Evolutionary conservation across 371 early-diverging fungal genomes (phyloP).

Genomic region (Nosema granulosis): DNA sequence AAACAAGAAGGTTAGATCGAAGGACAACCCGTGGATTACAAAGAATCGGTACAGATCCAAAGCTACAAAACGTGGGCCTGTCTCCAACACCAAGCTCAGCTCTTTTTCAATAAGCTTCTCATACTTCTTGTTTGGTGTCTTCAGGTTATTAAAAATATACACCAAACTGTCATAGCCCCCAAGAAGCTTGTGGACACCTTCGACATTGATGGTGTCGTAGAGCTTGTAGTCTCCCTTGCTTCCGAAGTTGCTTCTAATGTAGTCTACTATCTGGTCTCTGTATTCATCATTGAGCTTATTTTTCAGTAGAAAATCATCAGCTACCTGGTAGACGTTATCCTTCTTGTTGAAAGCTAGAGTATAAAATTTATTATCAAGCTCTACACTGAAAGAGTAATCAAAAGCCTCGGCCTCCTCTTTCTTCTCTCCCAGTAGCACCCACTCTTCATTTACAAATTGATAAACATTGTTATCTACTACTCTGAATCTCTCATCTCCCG

Average conservation of each 20-base stretch:
- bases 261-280: conserved; percentile 63
- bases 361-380: conserved; percentile 52
- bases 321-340: conserved; percentile 62
- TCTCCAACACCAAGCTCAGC: conserved; percentile 23
- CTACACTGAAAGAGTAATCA: conserved; percentile 63
- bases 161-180: conserved; percentile 11
- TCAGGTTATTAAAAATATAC: conserved; percentile 22
- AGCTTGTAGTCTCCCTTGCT: conserved; percentile 38
- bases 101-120: conserved; percentile 34
- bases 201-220: conserved; percentile 55
- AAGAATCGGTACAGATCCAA: conserved; percentile 64
- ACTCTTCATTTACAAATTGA: conserved; percentile 39
- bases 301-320: conserved; percentile 51
- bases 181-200: conserved; percentile 51
- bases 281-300: conserved; percentile 52
- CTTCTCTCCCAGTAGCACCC: conserved; percentile 61
- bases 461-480: conserved; percentile 56
- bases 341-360: conserved; percentile 63
- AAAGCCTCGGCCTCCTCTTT: conserved; percentile 32
- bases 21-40: conserved; percentile 28
- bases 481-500: conserved; percentile 44
- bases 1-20: conserved; percentile 61
- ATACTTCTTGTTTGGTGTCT: conserved; percentile 3
- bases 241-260: conserved; percentile 62
- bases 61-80: conserved; percentile 44